A percentile compares a stretch with the other conserved stretches of the same genome.
Evolutionary conservation across 2,329 filamentous ascomycete species (phyloP).

Genomic region (Drechslera avenae): DNA sequence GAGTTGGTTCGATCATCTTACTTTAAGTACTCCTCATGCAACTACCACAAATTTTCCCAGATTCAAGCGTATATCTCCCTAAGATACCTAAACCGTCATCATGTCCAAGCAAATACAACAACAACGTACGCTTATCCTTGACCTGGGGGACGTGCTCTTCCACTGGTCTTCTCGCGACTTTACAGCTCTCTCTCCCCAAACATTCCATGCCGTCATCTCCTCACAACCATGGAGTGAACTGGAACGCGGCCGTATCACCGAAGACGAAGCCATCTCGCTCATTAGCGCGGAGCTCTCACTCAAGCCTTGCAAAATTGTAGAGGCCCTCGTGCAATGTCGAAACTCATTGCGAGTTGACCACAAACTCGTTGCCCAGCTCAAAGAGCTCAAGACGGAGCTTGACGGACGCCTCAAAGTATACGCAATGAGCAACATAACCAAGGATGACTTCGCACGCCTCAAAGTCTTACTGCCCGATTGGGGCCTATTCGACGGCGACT

Average conservation of each 20-base stretch:
- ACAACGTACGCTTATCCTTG: conserved; percentile 35
- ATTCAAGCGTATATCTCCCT: no score
- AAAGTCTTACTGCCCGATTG: conserved; percentile 32
- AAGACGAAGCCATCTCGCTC: conserved; percentile 21
- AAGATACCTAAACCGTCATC: no score
- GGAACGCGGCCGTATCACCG: conserved; percentile 32
- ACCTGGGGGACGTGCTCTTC: conserved; percentile 47
- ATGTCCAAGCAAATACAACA: no score
- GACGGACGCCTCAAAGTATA: conserved; percentile 27
- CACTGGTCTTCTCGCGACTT: conserved; percentile 36
- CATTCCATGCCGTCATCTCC: conserved; percentile 31
- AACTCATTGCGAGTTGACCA: conserved; percentile 32
- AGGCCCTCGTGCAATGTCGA: conserved; percentile 38
- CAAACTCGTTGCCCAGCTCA: conserved; percentile 26
- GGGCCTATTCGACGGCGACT: conserved; percentile 44
- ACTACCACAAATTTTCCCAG: no score
- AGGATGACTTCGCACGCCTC: conserved; percentile 35
- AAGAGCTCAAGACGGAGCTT: conserved; percentile 16
- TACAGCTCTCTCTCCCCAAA: conserved; percentile 25
- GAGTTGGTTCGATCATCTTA: no score
- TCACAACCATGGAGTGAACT: conserved; percentile 36
- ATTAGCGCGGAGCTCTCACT: conserved; percentile 32
- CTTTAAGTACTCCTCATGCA: no score
- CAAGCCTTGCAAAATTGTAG: conserved; percentile 24
- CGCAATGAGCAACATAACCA: conserved; percentile 43